Conservation (phyloP, 306 rosid species). For the Cyclanthera cordifolia region DNA sequence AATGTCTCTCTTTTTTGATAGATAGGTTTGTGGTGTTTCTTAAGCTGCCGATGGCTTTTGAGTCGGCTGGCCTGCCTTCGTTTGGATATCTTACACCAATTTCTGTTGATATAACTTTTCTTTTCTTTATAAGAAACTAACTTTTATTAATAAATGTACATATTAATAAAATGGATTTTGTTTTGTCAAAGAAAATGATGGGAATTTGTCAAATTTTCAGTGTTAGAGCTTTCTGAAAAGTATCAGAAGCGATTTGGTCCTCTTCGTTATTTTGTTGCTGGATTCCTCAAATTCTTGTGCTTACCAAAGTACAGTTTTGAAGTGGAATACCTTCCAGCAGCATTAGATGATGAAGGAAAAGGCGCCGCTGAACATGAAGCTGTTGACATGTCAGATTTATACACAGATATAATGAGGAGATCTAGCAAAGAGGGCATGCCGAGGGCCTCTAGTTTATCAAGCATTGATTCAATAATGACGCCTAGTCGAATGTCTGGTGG, state of each 20-base stretch:
- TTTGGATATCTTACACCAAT: not conserved
- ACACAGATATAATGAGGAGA: conserved; percentile 77
- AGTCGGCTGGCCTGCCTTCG: conserved; percentile 1
- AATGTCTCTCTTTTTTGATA: not conserved
- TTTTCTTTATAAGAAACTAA: not conserved
- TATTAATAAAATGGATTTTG: not conserved
- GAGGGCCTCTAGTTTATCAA: conserved; percentile 96
- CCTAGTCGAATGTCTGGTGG: conserved; percentile 91
- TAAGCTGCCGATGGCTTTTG: conserved; percentile 3
- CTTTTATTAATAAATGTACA: not conserved
- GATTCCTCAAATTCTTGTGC: conserved; percentile 85
- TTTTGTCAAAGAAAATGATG: not conserved
- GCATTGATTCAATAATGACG: conserved; percentile 95
- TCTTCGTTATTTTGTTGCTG: conserved; percentile 91
- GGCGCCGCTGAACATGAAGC: conserved; percentile 47
- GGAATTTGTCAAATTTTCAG: conserved; percentile 25
- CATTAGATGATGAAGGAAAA: conserved; percentile 66
- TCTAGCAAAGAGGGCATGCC: conserved; percentile 82
- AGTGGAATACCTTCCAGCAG: conserved; percentile 86
- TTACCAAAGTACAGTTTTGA: conserved; percentile 86
- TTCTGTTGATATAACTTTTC: not conserved
- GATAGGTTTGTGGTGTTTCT: not conserved
- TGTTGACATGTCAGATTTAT: conserved; percentile 76
- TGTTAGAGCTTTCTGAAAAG: conserved; percentile 88
- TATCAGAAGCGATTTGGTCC: conserved; percentile 97